A percentile compares a stretch with the other conserved stretches of the same genome.
Conservation (phyloP, 176 grass and related monocot species). For the Areca catechu region DNA sequence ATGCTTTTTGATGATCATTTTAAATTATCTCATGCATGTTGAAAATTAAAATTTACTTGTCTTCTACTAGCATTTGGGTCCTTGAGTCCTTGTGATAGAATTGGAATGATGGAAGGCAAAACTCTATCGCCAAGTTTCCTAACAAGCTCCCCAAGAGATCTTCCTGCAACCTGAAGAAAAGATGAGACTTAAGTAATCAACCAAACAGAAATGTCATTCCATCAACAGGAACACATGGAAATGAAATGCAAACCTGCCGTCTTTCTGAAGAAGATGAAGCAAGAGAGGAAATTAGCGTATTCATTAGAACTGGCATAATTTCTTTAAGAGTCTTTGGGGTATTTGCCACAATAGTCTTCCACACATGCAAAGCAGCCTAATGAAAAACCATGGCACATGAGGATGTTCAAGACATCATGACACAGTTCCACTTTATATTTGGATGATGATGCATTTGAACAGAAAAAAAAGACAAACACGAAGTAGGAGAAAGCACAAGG, state of each 20-base stretch:
- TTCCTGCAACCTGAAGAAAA: slow-evolving; percentile 68
- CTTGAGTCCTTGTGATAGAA: slow-evolving; percentile 79
- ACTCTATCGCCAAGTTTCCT: slow-evolving; percentile 97
- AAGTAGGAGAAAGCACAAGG: background rate
- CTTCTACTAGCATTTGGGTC: slow-evolving; percentile 71
- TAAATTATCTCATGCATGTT: too few relatives aligned
- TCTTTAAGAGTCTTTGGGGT: slow-evolving; percentile 95
- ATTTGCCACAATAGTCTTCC: slow-evolving; percentile 98
- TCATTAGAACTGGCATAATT: slow-evolving; percentile 97
- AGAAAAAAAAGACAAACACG: background rate
- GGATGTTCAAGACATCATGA: too few relatives aligned
- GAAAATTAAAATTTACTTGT: slow-evolving; percentile 50
- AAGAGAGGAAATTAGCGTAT: slow-evolving; percentile 90
- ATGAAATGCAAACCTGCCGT: slow-evolving; percentile 44
- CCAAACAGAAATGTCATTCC: too few relatives aligned
- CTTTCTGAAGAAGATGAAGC: slow-evolving; percentile 89
- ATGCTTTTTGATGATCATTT: too few relatives aligned
- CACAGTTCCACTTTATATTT: background rate
- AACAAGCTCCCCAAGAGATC: slow-evolving; percentile 95
- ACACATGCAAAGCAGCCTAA: slow-evolving; percentile 87
- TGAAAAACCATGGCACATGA: slow-evolving; percentile 5
- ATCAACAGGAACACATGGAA: too few relatives aligned
- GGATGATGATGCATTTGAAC: slow-evolving; percentile 5
- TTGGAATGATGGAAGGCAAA: slow-evolving; percentile 91
- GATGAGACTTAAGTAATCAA: too few relatives aligned